Base-by-base conservation (phyloP, 768 basidiomycete species). In the Mycena floridula region DNA sequence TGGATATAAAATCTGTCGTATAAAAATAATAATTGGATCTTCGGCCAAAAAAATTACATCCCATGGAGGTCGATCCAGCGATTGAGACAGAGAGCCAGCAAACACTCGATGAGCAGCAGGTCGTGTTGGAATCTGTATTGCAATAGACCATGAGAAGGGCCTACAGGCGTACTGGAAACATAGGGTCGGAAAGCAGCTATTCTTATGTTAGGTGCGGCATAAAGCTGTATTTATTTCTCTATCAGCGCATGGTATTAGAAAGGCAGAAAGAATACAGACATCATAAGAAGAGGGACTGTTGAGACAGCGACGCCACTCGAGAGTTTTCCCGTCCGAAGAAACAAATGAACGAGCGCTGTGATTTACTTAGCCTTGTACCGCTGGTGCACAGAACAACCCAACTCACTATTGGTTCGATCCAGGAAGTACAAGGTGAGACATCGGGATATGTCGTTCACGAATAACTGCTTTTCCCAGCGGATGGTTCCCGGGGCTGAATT, bases 51-150 rank as follows among this genome's bases (percentile, higher is more conserved):
- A 13, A 20, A 41, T 47, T 65, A 74, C 55, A 73, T 60, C 26
- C 74, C 74, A 55, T 66, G 68, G 58, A 69, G 63, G 64, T 87
- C 86, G 57, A 87, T 62, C 84, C 84, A 88, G 47, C 86, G 73
- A 61, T 86, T 86, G 50, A 89, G 65, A 57, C 74, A 81, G 43
- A 89, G 67, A 6, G 87, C 71, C 30, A 88, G 63, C 46, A 87
- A 64, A 4, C 74, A 71, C 55, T 86, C 76, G 16, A 82, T 69
- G 50, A 88, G 61, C 43, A 87, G 76, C 26, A 65, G 55, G 48
- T 77, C 77, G 40, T 82, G 68, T 36, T 67, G 70, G 61, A 88
- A 87, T 40, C 64, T 73, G 62, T 85, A 87, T 45, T 76, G 72
- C 44, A 88, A 56, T 47, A 75, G 66, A 7, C 76, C 85, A 56